A percentile compares a stretch with the other conserved stretches of the same genome.
These are phyloP conservation scores for Botrytis sinoallii DNA, from an alignment of 2,329 filamentous ascomycete species.

Conservation along the genomic window DNA sequence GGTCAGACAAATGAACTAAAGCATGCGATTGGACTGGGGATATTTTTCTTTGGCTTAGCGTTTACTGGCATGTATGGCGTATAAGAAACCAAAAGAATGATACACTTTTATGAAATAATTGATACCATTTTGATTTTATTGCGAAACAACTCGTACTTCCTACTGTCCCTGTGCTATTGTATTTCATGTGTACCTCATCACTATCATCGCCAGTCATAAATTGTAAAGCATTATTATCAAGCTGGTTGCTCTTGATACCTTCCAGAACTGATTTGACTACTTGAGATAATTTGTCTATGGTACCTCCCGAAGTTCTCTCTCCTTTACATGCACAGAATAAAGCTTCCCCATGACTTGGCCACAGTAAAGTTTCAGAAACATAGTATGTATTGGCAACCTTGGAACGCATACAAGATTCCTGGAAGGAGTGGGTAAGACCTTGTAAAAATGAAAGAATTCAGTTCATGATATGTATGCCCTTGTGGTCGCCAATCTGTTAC, in stretches of 20 bases:
- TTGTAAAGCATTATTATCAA: not conserved
- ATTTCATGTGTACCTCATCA: not conserved
- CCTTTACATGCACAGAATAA: not conserved
- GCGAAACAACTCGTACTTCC: not conserved
- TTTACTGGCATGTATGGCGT: conserved; percentile 30
- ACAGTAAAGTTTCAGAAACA: not conserved
- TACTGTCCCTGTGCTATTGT: not conserved
- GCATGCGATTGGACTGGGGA: conserved; percentile 15
- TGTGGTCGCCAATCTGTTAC: not conserved
- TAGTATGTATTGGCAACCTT: not conserved
- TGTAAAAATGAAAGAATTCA: not conserved
- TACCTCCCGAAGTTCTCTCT: not conserved
- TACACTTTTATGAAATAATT: conserved; percentile 15
- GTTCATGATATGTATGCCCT: not conserved
- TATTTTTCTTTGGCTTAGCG: conserved; percentile 25
- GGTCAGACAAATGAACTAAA: conserved; percentile 26
- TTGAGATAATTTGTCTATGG: not conserved
- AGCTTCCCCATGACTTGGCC: not conserved
- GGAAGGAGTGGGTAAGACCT: not conserved
- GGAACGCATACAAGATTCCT: not conserved
- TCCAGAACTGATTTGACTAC: not conserved
- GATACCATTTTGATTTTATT: conserved; percentile 16
- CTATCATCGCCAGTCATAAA: rapidly evolving
- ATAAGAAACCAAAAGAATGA: conserved; percentile 29
- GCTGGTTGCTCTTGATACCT: not conserved